Evolutionary conservation across 164 flowering plant genomes (phyloP).

Genomic region (Aristolochia californica): DNA sequence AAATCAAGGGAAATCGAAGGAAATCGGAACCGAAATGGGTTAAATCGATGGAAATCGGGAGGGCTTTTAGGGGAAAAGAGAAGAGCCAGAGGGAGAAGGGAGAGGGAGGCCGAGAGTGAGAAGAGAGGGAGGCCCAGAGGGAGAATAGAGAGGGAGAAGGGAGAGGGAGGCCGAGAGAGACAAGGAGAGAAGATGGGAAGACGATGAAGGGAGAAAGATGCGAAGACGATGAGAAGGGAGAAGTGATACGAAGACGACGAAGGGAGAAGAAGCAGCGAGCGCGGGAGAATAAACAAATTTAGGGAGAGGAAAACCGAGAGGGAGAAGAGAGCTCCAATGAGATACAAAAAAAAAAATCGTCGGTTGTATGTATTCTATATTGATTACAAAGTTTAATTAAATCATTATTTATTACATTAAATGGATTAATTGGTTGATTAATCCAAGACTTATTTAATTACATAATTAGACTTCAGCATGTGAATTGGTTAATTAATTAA

Average conservation of each 20-base stretch:
- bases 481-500: too few relatives aligned
- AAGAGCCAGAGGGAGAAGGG: background rate
- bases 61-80: background rate
- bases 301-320: background rate
- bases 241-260: background rate
- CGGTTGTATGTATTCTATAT: too few relatives aligned
- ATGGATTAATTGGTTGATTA: too few relatives aligned
- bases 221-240: background rate
- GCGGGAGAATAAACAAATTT: background rate
- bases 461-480: too few relatives aligned
- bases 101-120: background rate
- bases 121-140: background rate
- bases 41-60: background rate
- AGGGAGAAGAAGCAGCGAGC: background rate
- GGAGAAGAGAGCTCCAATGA: too few relatives aligned
- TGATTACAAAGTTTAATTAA: too few relatives aligned
- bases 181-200: background rate
- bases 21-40: too few relatives aligned
- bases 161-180: background rate
- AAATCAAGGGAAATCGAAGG: too few relatives aligned
- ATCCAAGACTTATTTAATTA: too few relatives aligned
- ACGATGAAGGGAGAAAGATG: background rate
- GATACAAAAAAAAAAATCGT: too few relatives aligned
- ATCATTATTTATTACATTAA: too few relatives aligned
- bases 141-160: background rate